These are phyloP conservation scores for Torrubiella hemipterigena DNA, from an alignment of 2,329 filamentous ascomycete genomes.

Conservation along the genomic window DNA sequence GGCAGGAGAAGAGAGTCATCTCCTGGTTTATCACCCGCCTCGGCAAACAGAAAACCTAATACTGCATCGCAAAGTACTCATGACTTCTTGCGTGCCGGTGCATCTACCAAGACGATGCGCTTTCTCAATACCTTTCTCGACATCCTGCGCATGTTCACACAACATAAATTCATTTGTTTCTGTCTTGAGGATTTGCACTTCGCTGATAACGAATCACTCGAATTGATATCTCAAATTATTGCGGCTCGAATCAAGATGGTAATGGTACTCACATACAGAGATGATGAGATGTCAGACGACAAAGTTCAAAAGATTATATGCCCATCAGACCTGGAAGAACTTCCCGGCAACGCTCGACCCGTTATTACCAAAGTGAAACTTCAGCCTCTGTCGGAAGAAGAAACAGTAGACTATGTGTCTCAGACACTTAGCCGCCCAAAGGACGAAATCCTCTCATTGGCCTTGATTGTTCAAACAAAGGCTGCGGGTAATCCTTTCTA, in stretches of 20 bases:
- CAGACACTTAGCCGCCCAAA: slow-evolving; percentile 64
- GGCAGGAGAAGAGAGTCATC: slow-evolving; percentile 36
- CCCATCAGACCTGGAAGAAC: slow-evolving; percentile 40
- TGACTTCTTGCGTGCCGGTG: slow-evolving; percentile 46
- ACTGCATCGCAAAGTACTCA: slow-evolving; percentile 40
- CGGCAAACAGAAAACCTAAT: slow-evolving; percentile 20
- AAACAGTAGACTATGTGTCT: slow-evolving; percentile 74
- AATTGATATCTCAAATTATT: slow-evolving; percentile 73
- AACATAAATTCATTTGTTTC: slow-evolving; percentile 78
- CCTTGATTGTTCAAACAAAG: slow-evolving; percentile 79
- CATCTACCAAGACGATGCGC: slow-evolving; percentile 53
- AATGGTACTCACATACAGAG: slow-evolving; percentile 64
- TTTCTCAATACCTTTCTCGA: slow-evolving; percentile 84
- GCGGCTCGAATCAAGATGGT: slow-evolving; percentile 69
- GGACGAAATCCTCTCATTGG: slow-evolving; percentile 64
- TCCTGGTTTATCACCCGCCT: slow-evolving; percentile 29
- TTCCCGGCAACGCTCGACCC: slow-evolving; percentile 33
- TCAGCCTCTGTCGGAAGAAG: slow-evolving; percentile 60
- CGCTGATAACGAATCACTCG: slow-evolving; percentile 76
- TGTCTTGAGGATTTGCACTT: slow-evolving; percentile 85
- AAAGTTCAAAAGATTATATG: slow-evolving; percentile 42
- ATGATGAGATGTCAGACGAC: slow-evolving; percentile 49
- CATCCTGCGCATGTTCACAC: slow-evolving; percentile 67
- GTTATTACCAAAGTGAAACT: slow-evolving; percentile 61
- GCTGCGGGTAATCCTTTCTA: slow-evolving; percentile 84